Evolutionary conservation across 169 alveolate species (phyloP).

Genomic region (Eimeria acervulina): DNA sequence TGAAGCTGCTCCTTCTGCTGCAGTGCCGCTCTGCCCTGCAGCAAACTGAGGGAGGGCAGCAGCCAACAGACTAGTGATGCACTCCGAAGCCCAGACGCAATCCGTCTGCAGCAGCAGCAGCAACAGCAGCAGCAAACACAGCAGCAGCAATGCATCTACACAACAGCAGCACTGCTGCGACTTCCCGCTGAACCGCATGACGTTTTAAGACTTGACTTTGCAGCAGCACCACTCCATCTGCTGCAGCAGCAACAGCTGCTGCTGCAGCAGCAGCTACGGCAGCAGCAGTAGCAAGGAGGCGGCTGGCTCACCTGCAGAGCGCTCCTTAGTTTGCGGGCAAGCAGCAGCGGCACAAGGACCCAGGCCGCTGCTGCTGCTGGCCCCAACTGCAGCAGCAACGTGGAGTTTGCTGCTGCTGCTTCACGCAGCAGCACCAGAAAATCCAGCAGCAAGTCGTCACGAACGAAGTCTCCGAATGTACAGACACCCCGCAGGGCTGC

Average conservation of each 20-base stretch:
- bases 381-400: constrained; percentile 49
- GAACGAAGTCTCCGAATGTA: constrained; percentile 57
- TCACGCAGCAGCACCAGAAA: constrained; percentile 53
- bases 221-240: not conserved
- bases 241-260: not conserved
- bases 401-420: constrained; percentile 44
- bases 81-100: constrained; percentile 34
- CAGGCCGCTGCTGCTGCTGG: constrained; percentile 55
- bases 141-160: not conserved
- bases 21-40: constrained; percentile 49
- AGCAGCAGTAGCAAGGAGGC: not conserved
- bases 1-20: not conserved
- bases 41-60: constrained; percentile 59
- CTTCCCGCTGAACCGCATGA: not conserved
- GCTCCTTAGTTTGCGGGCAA: constrained; percentile 33
- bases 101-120: constrained; percentile 68
- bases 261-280: not conserved
- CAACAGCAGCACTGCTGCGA: not conserved
- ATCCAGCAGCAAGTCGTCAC: constrained; percentile 69
- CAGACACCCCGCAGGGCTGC: constrained; percentile 68
- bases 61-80: not conserved
- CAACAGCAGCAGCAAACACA: constrained; percentile 25
- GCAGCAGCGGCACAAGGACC: constrained; percentile 73
- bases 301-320: constrained; percentile 18
- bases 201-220: not conserved